These are phyloP conservation scores for Globisporangium cederbergense DNA, from an alignment of 352 stramenopile genomes.

Conservation along the genomic window DNA sequence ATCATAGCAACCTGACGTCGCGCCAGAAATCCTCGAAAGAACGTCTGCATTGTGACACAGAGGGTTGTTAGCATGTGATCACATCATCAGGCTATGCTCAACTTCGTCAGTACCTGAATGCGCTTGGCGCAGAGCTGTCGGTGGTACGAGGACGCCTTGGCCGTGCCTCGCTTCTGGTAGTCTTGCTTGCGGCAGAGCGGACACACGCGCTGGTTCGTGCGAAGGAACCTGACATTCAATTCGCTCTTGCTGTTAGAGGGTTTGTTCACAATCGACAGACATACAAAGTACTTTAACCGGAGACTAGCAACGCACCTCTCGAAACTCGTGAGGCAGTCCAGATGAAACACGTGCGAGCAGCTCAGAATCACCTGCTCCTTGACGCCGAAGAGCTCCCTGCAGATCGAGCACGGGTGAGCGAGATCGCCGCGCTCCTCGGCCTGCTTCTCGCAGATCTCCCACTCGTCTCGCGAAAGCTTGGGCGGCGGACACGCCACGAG, in stretches of 20 bases:
- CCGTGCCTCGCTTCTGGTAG: constrained; percentile 73
- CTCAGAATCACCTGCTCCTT: constrained; percentile 81
- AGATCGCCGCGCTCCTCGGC: constrained; percentile 60
- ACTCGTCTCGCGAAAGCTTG: constrained; percentile 68
- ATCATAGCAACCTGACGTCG: constrained; percentile 21
- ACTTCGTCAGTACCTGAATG: constrained; percentile 41
- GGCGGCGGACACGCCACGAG: constrained; percentile 47
- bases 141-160: constrained; percentile 42
- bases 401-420: constrained; percentile 78
- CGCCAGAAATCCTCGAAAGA: constrained; percentile 32
- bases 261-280: background rate
- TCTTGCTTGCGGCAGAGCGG: constrained; percentile 82
- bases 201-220: constrained; percentile 74
- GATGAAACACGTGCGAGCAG: constrained; percentile 87
- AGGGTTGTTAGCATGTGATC: no score
- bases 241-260: background rate
- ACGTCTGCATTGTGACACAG: constrained; percentile 16
- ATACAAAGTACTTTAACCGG: background rate
- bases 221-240: constrained; percentile 45
- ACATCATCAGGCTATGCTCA: background rate
- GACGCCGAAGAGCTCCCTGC: constrained; percentile 64
- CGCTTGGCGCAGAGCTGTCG: constrained; percentile 44
- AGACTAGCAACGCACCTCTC: constrained; percentile 36
- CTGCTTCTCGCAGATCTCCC: constrained; percentile 66
- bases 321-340: constrained; percentile 78